These are phyloP conservation scores for Suhomyces coccinellae DNA, from an alignment of 1,139 yeast species.

Conservation along the genomic window DNA sequence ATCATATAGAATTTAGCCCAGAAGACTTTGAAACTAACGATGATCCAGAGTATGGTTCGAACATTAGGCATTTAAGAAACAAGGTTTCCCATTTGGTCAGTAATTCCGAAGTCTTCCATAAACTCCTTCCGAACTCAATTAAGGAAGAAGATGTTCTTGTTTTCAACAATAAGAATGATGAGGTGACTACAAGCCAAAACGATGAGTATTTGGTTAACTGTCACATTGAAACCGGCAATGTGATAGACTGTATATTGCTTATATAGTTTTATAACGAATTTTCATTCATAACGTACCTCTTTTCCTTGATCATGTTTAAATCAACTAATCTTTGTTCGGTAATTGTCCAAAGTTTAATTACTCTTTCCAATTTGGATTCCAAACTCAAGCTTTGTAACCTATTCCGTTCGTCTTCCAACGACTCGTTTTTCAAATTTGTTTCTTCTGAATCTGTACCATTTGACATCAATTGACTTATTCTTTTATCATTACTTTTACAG, in stretches of 20 bases:
- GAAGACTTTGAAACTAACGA: constrained; percentile 64
- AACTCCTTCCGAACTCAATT: background rate
- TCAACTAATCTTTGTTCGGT: constrained; percentile 53
- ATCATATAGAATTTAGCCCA: constrained; percentile 77
- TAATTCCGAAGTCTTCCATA: constrained; percentile 36
- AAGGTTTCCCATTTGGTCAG: constrained; percentile 55
- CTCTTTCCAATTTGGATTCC: constrained; percentile 53
- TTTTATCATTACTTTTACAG: constrained; percentile 12
- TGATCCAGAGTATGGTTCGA: constrained; percentile 71
- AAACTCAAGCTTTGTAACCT: constrained; percentile 29
- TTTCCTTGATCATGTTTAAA: constrained; percentile 37
- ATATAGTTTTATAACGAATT: constrained; percentile 14
- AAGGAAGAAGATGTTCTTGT: constrained; percentile 25
- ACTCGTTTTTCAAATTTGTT: constrained; percentile 19
- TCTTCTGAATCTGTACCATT: constrained; percentile 13
- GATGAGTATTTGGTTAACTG: constrained; percentile 57
- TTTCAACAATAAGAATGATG: constrained; percentile 31
- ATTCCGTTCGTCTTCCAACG: constrained; percentile 27
- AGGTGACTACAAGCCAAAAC: constrained; percentile 33
- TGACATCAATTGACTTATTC: constrained; percentile 10
- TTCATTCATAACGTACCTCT: constrained; percentile 22
- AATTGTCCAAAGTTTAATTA: constrained; percentile 62
- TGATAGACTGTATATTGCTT: constrained; percentile 48
- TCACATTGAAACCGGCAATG: constrained; percentile 68
- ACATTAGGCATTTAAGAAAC: constrained; percentile 58